Percentiles rank a stretch among this genome's conserved stretches.
Evolutionary conservation across 257 asterid species (phyloP).

Genomic region (Scutellaria baicalensis): DNA sequence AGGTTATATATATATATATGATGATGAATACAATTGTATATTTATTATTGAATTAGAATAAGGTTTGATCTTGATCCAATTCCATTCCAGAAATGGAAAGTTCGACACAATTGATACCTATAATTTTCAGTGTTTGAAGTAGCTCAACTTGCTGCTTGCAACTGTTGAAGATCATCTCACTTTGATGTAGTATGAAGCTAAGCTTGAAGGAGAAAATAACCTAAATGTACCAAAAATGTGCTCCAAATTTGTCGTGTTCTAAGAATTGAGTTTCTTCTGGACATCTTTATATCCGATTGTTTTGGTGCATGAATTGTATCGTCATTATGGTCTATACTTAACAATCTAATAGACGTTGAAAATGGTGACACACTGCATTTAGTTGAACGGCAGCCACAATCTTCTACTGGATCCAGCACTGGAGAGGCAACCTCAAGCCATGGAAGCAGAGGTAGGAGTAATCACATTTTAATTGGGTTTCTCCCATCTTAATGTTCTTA

Average conservation of each 20-base stretch:
- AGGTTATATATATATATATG: background rate
- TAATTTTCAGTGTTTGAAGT: background rate
- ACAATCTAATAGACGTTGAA: slow-evolving; percentile 62
- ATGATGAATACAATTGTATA: background rate
- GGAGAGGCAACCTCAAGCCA: slow-evolving; percentile 49
- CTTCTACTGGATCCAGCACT: slow-evolving; percentile 38
- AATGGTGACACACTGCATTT: slow-evolving; percentile 88
- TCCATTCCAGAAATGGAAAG: too few relatives aligned
- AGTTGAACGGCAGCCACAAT: slow-evolving; percentile 76
- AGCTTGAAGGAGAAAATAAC: background rate
- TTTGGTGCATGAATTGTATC: background rate
- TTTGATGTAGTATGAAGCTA: background rate
- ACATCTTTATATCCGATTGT: background rate
- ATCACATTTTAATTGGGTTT: background rate
- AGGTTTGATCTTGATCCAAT: too few relatives aligned
- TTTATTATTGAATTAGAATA: too few relatives aligned
- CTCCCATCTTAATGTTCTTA: background rate
- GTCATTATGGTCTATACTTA: slow-evolving; percentile 25
- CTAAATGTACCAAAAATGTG: background rate
- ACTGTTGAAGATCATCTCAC: background rate
- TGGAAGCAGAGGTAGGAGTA: slow-evolving; percentile 44
- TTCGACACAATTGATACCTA: too few relatives aligned
- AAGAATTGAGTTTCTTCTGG: background rate
- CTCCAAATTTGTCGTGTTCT: background rate
- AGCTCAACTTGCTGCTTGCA: background rate